Base-by-base conservation (phyloP, 148 eudicot genomes). In the Polygonum maritimum region DNA sequence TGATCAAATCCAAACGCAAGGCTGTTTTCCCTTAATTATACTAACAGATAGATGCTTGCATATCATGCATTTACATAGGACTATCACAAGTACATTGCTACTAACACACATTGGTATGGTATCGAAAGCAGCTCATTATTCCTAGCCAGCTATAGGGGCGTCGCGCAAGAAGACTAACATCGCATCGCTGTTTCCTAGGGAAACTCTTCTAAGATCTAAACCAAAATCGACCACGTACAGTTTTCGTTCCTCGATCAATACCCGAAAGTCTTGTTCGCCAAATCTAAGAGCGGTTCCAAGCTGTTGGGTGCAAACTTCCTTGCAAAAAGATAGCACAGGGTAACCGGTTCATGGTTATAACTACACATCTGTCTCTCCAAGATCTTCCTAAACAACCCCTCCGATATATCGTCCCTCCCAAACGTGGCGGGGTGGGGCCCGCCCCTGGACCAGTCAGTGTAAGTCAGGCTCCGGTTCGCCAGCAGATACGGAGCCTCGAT, bases 391-490 rank as follows among this genome's bases (percentile, higher is more conserved):
- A 86, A 73, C 60, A 86, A 78, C 26, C 71, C 73, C 79, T 52
- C 82, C 0, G 82, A 60, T 36, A 86, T 72, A 39, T 86, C 85
- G 3, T 48, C 48, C 74, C 60, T 77, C 52, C 87, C 89, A 13
- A 80, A 86, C 0, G 87, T 78, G 39, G 87, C 89, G 0, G 89
- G 89, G 57, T 86, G 89, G 16, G 89, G 85, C 8, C 89, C 89
- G 2, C 89, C 89, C 60, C 87, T 81, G 0, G 89, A 78, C 89
- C 89, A 86, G n/a, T 86, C 89, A 0, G 86, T 84, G 65, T 78
- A 86, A 1, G 89, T 86, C 5, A 86, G 79, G 48, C 77, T 82
- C 67, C 89, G 69, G 51, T 86, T 86, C 1, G 89, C 89, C 10
- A 86, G 81, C 74, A 82, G 33, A 39, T 80, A 77, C 10, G 87